Evolutionary conservation across 805 yeast genomes (phyloP), one percentile per base, ranked within the genome.

Genomic region (Kockiozyma suomiensis): DNA sequence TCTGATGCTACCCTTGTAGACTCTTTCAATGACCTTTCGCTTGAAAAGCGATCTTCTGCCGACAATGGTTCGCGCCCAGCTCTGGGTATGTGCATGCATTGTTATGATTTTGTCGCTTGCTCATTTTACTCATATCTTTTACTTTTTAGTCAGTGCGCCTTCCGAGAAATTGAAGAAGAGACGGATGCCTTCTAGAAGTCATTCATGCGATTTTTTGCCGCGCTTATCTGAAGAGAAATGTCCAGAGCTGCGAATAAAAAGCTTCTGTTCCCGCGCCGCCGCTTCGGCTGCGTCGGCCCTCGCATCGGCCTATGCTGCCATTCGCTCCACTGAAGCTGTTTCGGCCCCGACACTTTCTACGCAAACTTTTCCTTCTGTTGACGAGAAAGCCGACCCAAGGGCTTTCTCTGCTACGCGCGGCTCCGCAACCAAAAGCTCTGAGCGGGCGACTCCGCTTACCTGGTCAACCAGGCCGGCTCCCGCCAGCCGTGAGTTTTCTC

Each of bases 1-100:
- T 42, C 50, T 23, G 45, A 26, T 21, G 38, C 21, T 10, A 35
- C 50, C 19, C 57, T 46, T 23, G 41, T 37, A n/a, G 42, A 25
- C 38, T 21, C 50, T 17, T 46, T 43, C 46, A 28, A n/a, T 3
- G 43, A 37, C 3, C 54, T 38, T 19, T 17, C 54, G 26, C 32
- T 41, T 40, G 54, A 38, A 28, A 41, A 41, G 38, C 30, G 15
- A 12, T 2, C 26, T 13, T 10, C 28, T 13, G 25, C 47, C 7
- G 47, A 17, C 42, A 38, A n/a, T 17, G n/a, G 10, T 21, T 38
- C 42, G 21, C 21, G 13, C 19, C 13, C n/a, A 10, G 17, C 19
- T 21, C 7, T 13, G 7, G 42, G 42, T 38, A 38, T 38, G 38
- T 4, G n/a, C 38, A 33, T n/a, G 12, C 38, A 13, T 33, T 2